phyloP scores from a whole-genome alignment of 2,329 filamentous ascomycete genomes.

The Pestalotiopsis fici region DNA sequence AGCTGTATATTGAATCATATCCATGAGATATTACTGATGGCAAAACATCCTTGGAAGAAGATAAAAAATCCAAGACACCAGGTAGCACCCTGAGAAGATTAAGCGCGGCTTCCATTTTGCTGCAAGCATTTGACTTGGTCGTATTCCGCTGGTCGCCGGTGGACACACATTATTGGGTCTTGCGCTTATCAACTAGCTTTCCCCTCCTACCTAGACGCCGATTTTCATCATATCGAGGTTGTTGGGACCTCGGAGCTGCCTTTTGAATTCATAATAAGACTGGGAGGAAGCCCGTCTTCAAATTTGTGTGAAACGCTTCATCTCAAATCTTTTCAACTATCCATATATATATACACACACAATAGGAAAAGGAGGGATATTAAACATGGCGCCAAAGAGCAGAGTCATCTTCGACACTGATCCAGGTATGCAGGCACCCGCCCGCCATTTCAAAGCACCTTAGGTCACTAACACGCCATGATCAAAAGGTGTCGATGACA shows the following conservation, averaged over 20 bases:
- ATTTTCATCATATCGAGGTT: not conserved
- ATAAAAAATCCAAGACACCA: not conserved
- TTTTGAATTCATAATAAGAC: not conserved
- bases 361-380: constrained; percentile 15
- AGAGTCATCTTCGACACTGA: constrained; percentile 96
- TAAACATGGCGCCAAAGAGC: constrained; percentile 64
- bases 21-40: not conserved
- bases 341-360: not conserved
- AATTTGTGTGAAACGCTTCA: too few relatives aligned
- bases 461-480: not conserved
- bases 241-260: not conserved
- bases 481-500: constrained; percentile 84
- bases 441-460: constrained; percentile 12
- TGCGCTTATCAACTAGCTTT: constrained; percentile 3
- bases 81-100: not conserved
- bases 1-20: not conserved
- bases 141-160: constrained; percentile 25
- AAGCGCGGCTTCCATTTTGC: not conserved
- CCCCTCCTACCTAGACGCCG: not conserved
- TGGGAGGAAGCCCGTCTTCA: not conserved
- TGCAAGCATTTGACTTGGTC: constrained; percentile 5
- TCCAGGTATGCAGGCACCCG: constrained; percentile 57
- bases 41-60: not conserved
- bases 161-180: constrained; percentile 4
- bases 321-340: too few relatives aligned